Evolutionary conservation across 805 yeast genomes (phyloP), one percentile per base, ranked within the genome.

Genomic region (Saturnispora kantuleensis): DNA sequence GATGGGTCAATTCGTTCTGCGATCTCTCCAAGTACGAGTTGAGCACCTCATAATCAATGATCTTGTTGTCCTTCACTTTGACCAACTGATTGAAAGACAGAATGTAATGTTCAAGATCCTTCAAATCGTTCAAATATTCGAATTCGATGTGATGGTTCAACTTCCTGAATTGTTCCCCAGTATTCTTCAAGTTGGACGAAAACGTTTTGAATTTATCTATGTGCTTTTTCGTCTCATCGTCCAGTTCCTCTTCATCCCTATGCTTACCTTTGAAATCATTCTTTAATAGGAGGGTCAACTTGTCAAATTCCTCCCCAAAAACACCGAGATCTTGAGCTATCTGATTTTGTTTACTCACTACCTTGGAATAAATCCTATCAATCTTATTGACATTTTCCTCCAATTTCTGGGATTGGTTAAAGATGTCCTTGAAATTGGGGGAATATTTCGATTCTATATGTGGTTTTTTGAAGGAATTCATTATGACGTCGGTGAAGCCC

Each of bases 401-500:
- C 45, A 90, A 66, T 60, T 86, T 85, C 53, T 84, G 85, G 16
- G 89, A 75, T 51, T 84, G 77, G 54, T 87, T 95, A 52, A 77
- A 79, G 35, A 90, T 87, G 52, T 83, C 93, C 41, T 81, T 70
- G 53, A 90, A 86, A 56, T 86, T 96, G 38, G 82, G 77, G 49
- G 76, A 77, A 52, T 74, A 74, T 40, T 49, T 53, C 21, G 67
- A 62, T 54, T 80, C 85, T 41, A 69, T 64, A 39, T 73, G 68
- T 5, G 82, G 80, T 40, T 85, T 81, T 45, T 90, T 82, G 57
- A 90, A 86, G n/a, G 95, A 95, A 58, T 90, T 90, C 82, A 90
- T 84, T 36, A 93, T 79, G 3, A 84, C 81, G 57, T 90, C 98
- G 0, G 95, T 80, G n/a, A 90, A 72, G 11, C 85, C 79, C 41